phyloP scores from a whole-genome alignment of 352 stramenopile species.

The Phytopythium litorale region DNA sequence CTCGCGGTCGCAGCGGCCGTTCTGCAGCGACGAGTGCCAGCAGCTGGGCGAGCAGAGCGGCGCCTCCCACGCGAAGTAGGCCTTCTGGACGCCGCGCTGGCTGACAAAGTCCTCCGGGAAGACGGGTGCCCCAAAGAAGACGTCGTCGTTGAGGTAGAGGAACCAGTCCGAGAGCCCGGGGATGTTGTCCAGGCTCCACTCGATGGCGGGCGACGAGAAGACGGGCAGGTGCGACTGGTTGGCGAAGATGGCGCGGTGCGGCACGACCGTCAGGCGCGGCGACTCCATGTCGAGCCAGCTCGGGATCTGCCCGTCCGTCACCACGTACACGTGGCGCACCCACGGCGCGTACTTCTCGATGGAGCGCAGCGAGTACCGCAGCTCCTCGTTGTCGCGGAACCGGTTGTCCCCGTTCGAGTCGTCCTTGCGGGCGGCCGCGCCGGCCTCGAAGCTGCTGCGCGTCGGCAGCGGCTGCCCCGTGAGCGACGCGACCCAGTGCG shows the following conservation, averaged over 20 bases:
- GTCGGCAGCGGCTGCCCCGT: constrained; percentile 72
- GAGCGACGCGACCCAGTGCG: constrained; percentile 85
- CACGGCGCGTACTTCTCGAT: constrained; percentile 95
- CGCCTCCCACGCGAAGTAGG: constrained; percentile 93
- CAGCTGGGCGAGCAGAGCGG: constrained; percentile 86
- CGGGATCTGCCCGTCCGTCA: constrained; percentile 94
- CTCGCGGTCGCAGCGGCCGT: constrained; percentile 84
- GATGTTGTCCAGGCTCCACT: constrained; percentile 93
- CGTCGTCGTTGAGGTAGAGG: constrained; percentile 97
- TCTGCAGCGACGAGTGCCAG: constrained; percentile 62
- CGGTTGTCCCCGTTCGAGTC: constrained; percentile 85
- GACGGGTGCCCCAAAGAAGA: constrained; percentile 89
- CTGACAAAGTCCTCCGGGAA: constrained; percentile 92
- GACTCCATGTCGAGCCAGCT: constrained; percentile 90
- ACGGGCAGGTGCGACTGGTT: constrained; percentile 89
- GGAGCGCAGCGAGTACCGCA: constrained; percentile 91
- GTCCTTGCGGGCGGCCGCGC: constrained; percentile 59
- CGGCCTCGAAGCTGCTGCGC: constrained; percentile 24
- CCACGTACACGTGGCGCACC: constrained; percentile 93
- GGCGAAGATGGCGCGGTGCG: constrained; percentile 89
- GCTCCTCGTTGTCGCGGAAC: constrained; percentile 94
- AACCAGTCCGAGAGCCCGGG: constrained; percentile 90
- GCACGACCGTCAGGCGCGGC: constrained; percentile 80
- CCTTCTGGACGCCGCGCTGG: constrained; percentile 82
- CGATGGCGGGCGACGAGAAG: constrained; percentile 93